Evolutionary conservation across 148 eudicot species (phyloP), one percentile per base, ranked within the genome.

Genomic region (Tetragonia tetragonoides): DNA sequence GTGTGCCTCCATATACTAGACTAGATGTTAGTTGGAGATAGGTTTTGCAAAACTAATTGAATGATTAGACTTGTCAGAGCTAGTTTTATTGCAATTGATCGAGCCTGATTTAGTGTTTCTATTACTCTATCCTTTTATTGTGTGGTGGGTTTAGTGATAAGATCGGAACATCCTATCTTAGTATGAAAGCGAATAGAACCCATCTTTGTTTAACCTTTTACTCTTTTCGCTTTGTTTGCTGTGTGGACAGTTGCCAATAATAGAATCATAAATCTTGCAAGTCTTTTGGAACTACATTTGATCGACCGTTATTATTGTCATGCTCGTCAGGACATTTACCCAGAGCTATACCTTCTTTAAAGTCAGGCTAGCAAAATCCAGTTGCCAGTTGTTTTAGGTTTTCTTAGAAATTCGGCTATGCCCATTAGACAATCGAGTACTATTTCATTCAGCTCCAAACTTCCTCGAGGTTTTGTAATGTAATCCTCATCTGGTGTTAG

Each of bases 11-110:
- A 62, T 44, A 2, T 56, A 17, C 60, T 56, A 56, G 60, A 56
- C n/a, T 56, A 56, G 60, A 56, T 56, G 60, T 56, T 56, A 7
- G 60, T 56, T 56, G 60, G 15, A 49, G 14, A 7, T 49, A 49
- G 53, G 53, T 7, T 49, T 49, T 49, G 53, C 11, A 49, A 49
- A 6, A 49, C 53, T 49, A 24, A 8, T 21, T 20, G 11, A 40
- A 59, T 40, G 67, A 59, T 74, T 42, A 62, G 77, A 39, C 18
- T n/a, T 39, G 8, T 72, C 21, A 16, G 56, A 57, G 75, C 34
- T 60, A 20, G 64, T 60, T 62, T 10, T 61, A 40, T 39, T 42
- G 46, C 60, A 41, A n/a, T 39, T 5, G 23, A 37, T 46, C 53
- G 1, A 28, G 34, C 34, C 34, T 28, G 34, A 28, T 28, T 28